Percentiles rank a stretch among this genome's conserved stretches.
Conservation (phyloP, 495 filamentous ascomycete species). For the Cenococcum geophilum region DNA sequence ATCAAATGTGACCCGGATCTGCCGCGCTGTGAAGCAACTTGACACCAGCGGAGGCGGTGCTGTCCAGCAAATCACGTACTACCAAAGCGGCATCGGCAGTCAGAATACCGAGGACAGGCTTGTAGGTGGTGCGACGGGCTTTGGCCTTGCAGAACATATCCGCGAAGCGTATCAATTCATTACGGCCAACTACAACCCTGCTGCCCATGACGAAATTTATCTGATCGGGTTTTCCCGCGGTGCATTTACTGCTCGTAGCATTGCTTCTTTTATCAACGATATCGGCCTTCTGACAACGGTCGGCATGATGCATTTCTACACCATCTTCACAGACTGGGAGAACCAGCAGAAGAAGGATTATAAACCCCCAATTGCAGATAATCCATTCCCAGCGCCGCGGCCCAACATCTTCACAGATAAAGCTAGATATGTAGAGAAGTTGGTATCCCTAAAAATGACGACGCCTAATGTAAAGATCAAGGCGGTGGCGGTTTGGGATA, state of each 20-base stretch:
- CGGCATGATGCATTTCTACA: conserved; percentile 25
- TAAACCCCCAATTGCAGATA: not conserved
- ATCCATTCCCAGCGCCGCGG: not conserved
- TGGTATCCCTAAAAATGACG: conserved; percentile 16
- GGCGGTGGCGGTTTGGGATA: conserved; percentile 36
- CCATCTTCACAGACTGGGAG: not conserved
- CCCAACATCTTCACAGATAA: not conserved
- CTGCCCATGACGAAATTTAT: conserved; percentile 56
- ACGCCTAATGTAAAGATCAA: conserved; percentile 30
- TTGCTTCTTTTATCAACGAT: conserved; percentile 54
- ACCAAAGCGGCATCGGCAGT: conserved; percentile 36
- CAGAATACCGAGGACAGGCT: conserved; percentile 24
- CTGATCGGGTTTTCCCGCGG: conserved; percentile 64
- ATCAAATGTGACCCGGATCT: conserved; percentile 33
- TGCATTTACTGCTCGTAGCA: conserved; percentile 60
- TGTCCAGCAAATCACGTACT: conserved; percentile 32
- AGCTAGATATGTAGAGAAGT: not conserved
- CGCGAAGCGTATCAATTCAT: conserved; percentile 60
- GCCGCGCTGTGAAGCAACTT: conserved; percentile 29
- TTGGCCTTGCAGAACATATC: conserved; percentile 32
- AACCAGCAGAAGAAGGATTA: not conserved
- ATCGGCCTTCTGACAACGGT: conserved; percentile 56
- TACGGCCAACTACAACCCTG: conserved; percentile 53
- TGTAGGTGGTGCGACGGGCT: conserved; percentile 2
- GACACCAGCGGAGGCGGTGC: conserved; percentile 24